Evolutionary conservation across 306 rosid species (phyloP).

Genomic region (Dalbergia cultrata): DNA sequence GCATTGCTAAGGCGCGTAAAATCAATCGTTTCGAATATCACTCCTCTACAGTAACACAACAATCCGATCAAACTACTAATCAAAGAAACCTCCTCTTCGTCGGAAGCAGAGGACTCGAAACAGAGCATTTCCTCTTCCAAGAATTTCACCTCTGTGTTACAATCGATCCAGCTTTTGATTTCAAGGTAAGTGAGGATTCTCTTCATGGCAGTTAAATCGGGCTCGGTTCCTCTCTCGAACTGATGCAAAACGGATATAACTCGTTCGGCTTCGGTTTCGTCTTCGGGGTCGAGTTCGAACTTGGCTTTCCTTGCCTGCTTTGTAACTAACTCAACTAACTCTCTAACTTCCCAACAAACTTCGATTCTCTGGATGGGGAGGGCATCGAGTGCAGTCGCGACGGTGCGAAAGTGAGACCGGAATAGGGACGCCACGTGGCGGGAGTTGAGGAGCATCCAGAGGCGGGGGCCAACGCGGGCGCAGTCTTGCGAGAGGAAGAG

Average conservation of each 20-base stretch:
- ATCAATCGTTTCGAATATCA: constrained; percentile 66
- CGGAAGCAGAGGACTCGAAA: background rate
- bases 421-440: constrained; percentile 59
- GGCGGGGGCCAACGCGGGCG: constrained; percentile 49
- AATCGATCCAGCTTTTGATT: constrained; percentile 32
- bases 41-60: constrained; percentile 64
- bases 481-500: constrained; percentile 71
- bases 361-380: constrained; percentile 51
- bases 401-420: constrained; percentile 35
- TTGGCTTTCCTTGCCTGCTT: constrained; percentile 58
- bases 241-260: constrained; percentile 48
- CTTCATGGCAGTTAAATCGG: background rate
- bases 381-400: constrained; percentile 61
- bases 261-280: constrained; percentile 38
- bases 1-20: constrained; percentile 9
- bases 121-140: constrained; percentile 11
- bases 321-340: constrained; percentile 49
- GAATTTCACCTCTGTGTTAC: constrained; percentile 35
- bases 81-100: constrained; percentile 48
- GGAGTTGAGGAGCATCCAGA: constrained; percentile 64
- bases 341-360: constrained; percentile 38
- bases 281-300: constrained; percentile 52
- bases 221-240: constrained; percentile 36
- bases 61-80: constrained; percentile 64
- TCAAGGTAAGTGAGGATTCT: background rate